These are phyloP conservation scores for Firmiana major DNA, from an alignment of 345 rosid genomes.

Conservation along the genomic window DNA sequence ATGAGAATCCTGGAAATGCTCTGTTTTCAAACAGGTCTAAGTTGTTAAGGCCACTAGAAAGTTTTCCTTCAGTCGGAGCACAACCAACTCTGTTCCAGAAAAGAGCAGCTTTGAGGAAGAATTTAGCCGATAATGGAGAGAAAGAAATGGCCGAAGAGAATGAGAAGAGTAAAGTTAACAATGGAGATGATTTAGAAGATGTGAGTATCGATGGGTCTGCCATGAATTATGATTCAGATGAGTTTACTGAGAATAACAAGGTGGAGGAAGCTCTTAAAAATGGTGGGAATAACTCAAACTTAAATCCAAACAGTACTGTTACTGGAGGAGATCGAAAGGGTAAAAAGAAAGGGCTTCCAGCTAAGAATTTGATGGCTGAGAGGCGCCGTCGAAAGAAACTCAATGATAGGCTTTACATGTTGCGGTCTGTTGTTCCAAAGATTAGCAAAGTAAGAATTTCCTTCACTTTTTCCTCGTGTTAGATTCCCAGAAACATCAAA, in stretches of 20 bases:
- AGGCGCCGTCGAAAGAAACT: slow-evolving; percentile 51
- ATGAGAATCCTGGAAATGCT: slow-evolving; percentile 33
- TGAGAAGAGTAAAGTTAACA: slow-evolving; percentile 25
- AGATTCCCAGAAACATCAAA: slow-evolving; percentile 5
- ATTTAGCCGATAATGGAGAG: slow-evolving; percentile 34
- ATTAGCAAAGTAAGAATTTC: slow-evolving; percentile 54
- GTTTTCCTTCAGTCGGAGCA: slow-evolving; percentile 49
- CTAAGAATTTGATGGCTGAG: slow-evolving; percentile 69
- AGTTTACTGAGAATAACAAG: slow-evolving; percentile 38
- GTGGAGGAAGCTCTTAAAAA: slow-evolving; percentile 36
- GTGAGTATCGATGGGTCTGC: slow-evolving; percentile 48
- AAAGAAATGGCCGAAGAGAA: slow-evolving; percentile 37
- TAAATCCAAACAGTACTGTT: slow-evolving; percentile 40
- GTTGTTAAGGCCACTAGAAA: slow-evolving; percentile 46
- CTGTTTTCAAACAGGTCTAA: slow-evolving; percentile 48
- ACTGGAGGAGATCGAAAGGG: slow-evolving; percentile 48
- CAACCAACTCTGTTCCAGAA: slow-evolving; percentile 60
- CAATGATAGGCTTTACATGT: slow-evolving; percentile 58
- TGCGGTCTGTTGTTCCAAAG: slow-evolving; percentile 63
- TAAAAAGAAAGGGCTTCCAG: slow-evolving; percentile 60
- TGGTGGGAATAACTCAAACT: slow-evolving; percentile 39
- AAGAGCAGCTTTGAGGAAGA: slow-evolving; percentile 57
- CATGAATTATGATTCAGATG: slow-evolving; percentile 56
- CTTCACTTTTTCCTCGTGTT: not conserved
- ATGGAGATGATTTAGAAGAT: slow-evolving; percentile 39